These are phyloP conservation scores for Hypomyces perniciosus DNA, from an alignment of 2,329 filamentous ascomycete genomes.

Conservation along the genomic window DNA sequence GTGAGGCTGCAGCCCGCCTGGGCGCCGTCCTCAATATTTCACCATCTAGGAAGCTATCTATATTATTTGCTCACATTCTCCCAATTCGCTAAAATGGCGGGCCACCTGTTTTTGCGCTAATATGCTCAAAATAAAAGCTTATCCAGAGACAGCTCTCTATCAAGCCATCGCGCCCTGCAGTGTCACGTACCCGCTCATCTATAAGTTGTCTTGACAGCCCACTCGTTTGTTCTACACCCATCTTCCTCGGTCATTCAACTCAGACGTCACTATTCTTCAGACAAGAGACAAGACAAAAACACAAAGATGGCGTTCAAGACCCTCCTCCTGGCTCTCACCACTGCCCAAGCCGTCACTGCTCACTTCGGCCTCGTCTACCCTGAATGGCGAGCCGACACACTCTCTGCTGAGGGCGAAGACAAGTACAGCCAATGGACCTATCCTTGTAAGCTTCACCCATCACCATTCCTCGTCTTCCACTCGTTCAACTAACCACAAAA, in stretches of 20 bases:
- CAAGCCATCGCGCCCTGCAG: too few relatives aligned
- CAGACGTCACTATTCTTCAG: not conserved
- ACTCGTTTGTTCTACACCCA: not conserved
- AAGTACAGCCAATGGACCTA: constrained; percentile 44
- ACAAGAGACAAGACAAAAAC: not conserved
- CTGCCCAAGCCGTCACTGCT: constrained; percentile 34
- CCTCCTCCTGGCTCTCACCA: constrained; percentile 29
- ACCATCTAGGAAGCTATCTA: not conserved
- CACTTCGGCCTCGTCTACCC: constrained; percentile 46
- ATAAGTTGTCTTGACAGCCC: too few relatives aligned
- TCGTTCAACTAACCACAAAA: constrained; percentile 1
- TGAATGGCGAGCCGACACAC: constrained; percentile 42
- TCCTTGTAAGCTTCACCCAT: constrained; percentile 39
- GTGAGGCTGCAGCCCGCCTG: too few relatives aligned
- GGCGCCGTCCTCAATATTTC: too few relatives aligned
- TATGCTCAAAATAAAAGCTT: too few relatives aligned
- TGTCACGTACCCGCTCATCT: too few relatives aligned
- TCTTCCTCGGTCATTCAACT: not conserved
- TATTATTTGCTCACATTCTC: not conserved
- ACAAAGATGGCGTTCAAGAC: constrained; percentile 16
- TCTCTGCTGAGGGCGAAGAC: constrained; percentile 30
- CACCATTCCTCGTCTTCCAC: not conserved
- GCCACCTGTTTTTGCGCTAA: too few relatives aligned
- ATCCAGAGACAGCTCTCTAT: too few relatives aligned
- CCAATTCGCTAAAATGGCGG: not conserved